Conservation (phyloP, 2,329 filamentous ascomycete genomes). For the Phaeoacremonium minimum region DNA sequence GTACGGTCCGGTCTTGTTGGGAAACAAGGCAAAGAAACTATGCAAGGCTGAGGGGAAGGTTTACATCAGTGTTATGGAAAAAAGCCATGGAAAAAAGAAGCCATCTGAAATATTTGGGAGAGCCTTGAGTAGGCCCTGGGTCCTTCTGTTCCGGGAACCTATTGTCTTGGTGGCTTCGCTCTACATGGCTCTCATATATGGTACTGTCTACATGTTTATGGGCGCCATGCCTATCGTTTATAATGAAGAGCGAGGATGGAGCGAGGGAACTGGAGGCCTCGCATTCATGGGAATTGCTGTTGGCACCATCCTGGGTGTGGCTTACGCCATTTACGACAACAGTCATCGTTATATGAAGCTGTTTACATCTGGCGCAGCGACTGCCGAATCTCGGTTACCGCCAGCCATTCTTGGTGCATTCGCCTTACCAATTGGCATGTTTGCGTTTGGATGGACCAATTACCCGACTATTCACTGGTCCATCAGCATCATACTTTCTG, state of each 20-base stretch:
- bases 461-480: conserved; percentile 18
- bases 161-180: conserved; percentile 50
- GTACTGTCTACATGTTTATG: conserved; percentile 33
- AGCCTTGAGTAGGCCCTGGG: conserved; percentile 47
- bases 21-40: conserved; percentile 32
- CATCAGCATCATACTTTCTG: conserved; percentile 18
- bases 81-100: too few relatives aligned
- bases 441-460: conserved; percentile 53
- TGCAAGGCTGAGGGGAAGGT: conserved; percentile 37
- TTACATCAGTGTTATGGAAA: too few relatives aligned
- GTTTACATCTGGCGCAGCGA: too few relatives aligned
- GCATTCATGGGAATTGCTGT: conserved; percentile 52
- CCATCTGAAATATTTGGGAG: conserved; percentile 39
- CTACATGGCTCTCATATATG: conserved; percentile 42
- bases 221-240: conserved; percentile 44
- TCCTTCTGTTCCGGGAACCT: conserved; percentile 50
- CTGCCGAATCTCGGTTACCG: conserved; percentile 50
- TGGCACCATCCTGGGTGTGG: conserved; percentile 46
- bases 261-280: conserved; percentile 39
- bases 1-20: conserved; percentile 40
- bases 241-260: conserved; percentile 40
- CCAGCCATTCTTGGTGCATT: conserved; percentile 47
- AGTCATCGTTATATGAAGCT: conserved; percentile 32
- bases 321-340: conserved; percentile 38
- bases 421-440: conserved; percentile 45